These are phyloP conservation scores for Tuber calosporum DNA, from an alignment of 495 filamentous ascomycete genomes.

Conservation along the genomic window DNA sequence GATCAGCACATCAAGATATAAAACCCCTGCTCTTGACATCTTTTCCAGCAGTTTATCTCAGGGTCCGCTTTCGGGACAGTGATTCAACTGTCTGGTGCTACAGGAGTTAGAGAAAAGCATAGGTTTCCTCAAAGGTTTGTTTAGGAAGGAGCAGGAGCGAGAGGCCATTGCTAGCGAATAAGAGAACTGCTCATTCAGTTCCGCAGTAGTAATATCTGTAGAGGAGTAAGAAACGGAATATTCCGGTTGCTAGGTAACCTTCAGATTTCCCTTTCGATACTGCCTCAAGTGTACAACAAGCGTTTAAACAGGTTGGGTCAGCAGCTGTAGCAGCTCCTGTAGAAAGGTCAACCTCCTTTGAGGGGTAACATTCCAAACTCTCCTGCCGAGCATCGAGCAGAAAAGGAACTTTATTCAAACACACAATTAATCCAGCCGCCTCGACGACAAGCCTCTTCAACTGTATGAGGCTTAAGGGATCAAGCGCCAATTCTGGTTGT, in stretches of 20 bases:
- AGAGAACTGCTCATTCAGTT: constrained; percentile 93
- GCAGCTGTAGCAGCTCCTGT: neutral
- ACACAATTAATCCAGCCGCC: constrained; percentile 20
- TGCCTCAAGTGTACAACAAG: neutral
- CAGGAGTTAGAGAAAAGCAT: constrained; percentile 41
- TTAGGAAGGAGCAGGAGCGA: constrained; percentile 61
- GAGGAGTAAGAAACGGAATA: constrained; percentile 89
- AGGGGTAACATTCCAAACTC: neutral
- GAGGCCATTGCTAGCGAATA: constrained; percentile 85
- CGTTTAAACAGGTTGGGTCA: neutral
- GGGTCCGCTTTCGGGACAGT: constrained; percentile 34
- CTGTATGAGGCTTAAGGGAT: constrained; percentile 77
- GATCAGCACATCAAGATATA: constrained; percentile 44
- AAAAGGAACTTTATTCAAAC: neutral
- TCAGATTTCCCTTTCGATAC: too few species aligned
- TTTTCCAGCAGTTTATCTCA: constrained; percentile 51
- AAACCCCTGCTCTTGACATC: constrained; percentile 47
- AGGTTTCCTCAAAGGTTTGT: constrained; percentile 58
- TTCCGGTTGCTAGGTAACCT: constrained; percentile 55
- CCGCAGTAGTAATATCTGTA: constrained; percentile 67
- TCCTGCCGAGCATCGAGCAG: neutral
- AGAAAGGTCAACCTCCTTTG: neutral
- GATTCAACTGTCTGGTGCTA: constrained; percentile 10
- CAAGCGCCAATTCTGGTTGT: constrained; percentile 43
- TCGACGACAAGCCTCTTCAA: constrained; percentile 72